A percentile compares a stretch with the other conserved stretches of the same genome.
These are phyloP conservation scores for Botrytis deweyae DNA, from an alignment of 2,329 filamentous ascomycete species.

Conservation along the genomic window DNA sequence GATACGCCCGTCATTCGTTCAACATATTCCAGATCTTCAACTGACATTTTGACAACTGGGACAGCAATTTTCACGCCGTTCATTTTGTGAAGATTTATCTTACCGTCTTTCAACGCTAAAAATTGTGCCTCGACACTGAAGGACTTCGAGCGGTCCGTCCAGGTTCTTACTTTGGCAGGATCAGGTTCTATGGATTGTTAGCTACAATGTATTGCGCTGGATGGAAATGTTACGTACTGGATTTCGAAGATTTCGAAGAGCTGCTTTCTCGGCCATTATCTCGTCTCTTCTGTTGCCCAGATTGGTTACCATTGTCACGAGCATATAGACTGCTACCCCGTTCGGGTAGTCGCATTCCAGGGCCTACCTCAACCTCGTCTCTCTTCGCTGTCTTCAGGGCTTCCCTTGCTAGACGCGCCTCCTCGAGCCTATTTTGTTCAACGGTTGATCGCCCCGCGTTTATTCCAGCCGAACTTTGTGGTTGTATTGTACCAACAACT, in stretches of 20 bases:
- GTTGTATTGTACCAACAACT: constrained; percentile 65
- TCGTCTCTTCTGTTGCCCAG: constrained; percentile 69
- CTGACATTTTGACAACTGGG: constrained; percentile 91
- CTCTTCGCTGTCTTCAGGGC: constrained; percentile 61
- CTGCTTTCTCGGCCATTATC: constrained; percentile 64
- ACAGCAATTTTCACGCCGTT: constrained; percentile 99
- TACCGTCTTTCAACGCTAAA: constrained; percentile 88
- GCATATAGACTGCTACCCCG: constrained; percentile 75
- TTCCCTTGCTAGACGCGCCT: constrained; percentile 80
- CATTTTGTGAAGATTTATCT: constrained; percentile 95
- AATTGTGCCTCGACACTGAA: constrained; percentile 99
- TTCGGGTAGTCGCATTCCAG: constrained; percentile 71
- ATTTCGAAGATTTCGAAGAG: constrained; percentile 58
- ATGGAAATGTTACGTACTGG: constrained; percentile 58
- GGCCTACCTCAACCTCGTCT: constrained; percentile 72
- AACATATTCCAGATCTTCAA: constrained; percentile 92
- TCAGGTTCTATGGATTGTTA: constrained; percentile 67
- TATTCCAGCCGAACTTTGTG: constrained; percentile 53
- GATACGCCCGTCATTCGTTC: constrained; percentile 85
- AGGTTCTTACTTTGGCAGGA: constrained; percentile 76
- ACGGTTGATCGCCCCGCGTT: constrained; percentile 66
- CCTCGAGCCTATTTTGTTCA: constrained; percentile 76
- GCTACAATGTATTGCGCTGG: constrained; percentile 15
- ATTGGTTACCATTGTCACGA: constrained; percentile 65
- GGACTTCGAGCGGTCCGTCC: constrained; percentile 92